These are phyloP conservation scores for Globisporangium ultimum DNA, from an alignment of 352 stramenopile species.

Conservation along the genomic window DNA sequence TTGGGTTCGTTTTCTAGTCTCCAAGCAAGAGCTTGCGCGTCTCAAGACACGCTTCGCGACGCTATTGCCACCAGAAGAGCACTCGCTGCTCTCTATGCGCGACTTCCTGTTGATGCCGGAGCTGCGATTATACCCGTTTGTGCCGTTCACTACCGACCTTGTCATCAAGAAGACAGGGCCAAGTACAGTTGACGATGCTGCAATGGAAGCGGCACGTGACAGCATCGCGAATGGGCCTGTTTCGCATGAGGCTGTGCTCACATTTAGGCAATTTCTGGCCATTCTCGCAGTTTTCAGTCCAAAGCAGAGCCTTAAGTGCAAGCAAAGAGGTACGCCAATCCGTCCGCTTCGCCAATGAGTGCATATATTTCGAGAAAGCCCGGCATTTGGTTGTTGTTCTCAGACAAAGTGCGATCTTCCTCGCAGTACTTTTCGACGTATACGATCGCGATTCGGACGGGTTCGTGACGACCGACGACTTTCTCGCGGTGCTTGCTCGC, in stretches of 20 bases:
- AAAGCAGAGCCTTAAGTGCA: conserved; percentile 32
- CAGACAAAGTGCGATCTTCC: background rate
- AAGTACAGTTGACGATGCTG: background rate
- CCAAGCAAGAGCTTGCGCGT: conserved; percentile 31
- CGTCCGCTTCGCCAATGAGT: too few relatives aligned
- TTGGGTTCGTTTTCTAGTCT: conserved; percentile 19
- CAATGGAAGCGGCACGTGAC: background rate
- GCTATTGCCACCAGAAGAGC: conserved; percentile 19
- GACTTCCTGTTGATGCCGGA: conserved; percentile 35
- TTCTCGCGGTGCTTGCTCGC: conserved; percentile 20
- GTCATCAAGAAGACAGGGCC: conserved; percentile 4
- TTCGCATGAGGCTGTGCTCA: conserved; percentile 1
- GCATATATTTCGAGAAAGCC: background rate
- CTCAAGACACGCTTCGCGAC: conserved; percentile 42
- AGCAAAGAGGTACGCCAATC: conserved; percentile 23
- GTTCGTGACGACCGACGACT: conserved; percentile 24
- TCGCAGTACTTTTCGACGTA: conserved; percentile 36
- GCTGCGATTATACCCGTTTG: conserved; percentile 23
- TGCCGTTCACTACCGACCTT: conserved; percentile 11
- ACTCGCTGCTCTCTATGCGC: conserved; percentile 3
- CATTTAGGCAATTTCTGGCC: conserved; percentile 30
- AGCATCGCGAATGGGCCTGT: background rate
- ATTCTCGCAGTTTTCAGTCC: conserved; percentile 30
- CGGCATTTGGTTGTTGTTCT: background rate
- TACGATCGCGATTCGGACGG: conserved; percentile 36